Evolutionary conservation across 768 basidiomycete genomes (phyloP).

Genomic region (Thelephora ganbajun): DNA sequence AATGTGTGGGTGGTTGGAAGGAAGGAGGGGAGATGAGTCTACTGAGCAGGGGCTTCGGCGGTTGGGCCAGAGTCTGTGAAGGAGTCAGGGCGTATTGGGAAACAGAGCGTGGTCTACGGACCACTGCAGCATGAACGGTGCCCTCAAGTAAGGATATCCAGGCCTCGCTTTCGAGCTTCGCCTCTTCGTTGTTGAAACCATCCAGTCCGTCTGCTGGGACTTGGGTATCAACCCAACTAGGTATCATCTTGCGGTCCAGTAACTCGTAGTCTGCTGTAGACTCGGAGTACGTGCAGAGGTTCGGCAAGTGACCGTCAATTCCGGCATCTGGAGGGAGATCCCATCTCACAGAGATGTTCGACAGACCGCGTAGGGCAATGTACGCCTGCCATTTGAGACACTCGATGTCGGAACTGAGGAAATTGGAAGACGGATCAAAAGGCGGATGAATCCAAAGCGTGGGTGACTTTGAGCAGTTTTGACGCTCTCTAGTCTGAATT

Average conservation of each 20-base stretch:
- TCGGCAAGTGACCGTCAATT: conserved; percentile 54
- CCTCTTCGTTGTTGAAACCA: conserved; percentile 46
- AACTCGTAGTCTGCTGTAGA: conserved; percentile 29
- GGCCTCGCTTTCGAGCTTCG: conserved; percentile 64
- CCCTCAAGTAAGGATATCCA: conserved; percentile 76
- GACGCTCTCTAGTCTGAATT: conserved; percentile 9
- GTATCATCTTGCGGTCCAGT: conserved; percentile 53
- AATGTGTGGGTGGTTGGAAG: conserved; percentile 14
- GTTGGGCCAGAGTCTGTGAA: conserved; percentile 33
- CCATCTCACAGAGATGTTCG: conserved; percentile 40
- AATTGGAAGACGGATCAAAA: conserved; percentile 8
- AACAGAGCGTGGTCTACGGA: conserved; percentile 15
- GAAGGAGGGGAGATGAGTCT: conserved; percentile 23
- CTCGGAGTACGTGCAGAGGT: conserved; percentile 40
- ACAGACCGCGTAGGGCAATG: conserved; percentile 50
- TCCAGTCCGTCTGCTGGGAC: conserved; percentile 36
- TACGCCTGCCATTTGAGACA: conserved; percentile 89
- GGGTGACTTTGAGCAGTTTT: conserved; percentile 11
- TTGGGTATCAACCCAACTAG: conserved; percentile 54
- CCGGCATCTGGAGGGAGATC: conserved; percentile 61
- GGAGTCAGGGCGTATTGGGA: no score
- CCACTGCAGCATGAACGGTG: conserved; percentile 62
- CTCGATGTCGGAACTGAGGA: conserved; percentile 65
- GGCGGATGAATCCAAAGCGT: conserved; percentile 60
- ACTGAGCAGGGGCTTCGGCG: conserved; percentile 27